Conservation (phyloP, 345 rosid genomes). For the Boechera stricta region DNA sequence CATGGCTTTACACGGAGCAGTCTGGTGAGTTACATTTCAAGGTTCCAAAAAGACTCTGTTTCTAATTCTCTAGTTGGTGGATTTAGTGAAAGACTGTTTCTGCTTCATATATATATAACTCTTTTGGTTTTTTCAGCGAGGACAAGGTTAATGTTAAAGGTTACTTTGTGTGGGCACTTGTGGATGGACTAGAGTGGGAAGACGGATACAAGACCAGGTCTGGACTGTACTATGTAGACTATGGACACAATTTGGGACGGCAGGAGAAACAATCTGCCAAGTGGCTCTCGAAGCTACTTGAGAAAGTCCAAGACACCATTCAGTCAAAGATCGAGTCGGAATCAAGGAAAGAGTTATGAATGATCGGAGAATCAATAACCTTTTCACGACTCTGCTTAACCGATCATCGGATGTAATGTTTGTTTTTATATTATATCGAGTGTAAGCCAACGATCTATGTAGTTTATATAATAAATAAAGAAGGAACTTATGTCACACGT, state of each 20-base stretch:
- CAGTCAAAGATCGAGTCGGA: conserved; percentile 32
- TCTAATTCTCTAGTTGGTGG: background rate
- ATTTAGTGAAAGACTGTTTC: background rate
- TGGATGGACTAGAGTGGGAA: conserved; percentile 48
- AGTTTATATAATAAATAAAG: conserved; percentile 3
- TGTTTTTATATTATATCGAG: conserved; percentile 7
- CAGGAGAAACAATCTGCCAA: conserved; percentile 47
- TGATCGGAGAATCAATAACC: background rate
- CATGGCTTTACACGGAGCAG: conserved; percentile 45
- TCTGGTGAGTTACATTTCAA: conserved; percentile 32
- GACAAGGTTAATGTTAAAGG: conserved; percentile 44
- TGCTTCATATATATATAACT: background rate
- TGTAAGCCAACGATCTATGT: conserved; percentile 13
- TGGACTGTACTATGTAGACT: conserved; percentile 46
- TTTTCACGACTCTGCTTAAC: background rate
- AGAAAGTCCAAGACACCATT: conserved; percentile 30
- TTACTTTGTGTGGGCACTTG: conserved; percentile 43
- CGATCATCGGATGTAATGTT: conserved; percentile 20
- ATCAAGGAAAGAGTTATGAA: conserved; percentile 42
- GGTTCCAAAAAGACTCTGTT: background rate
- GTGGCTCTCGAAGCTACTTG: conserved; percentile 43
- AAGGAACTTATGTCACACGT: background rate
- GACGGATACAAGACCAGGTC: conserved; percentile 43
- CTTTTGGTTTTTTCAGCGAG: conserved; percentile 28
- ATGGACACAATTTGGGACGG: conserved; percentile 23